Conservation (phyloP, 2,329 filamentous ascomycete species). For the Diaporthe humulicola region DNA sequence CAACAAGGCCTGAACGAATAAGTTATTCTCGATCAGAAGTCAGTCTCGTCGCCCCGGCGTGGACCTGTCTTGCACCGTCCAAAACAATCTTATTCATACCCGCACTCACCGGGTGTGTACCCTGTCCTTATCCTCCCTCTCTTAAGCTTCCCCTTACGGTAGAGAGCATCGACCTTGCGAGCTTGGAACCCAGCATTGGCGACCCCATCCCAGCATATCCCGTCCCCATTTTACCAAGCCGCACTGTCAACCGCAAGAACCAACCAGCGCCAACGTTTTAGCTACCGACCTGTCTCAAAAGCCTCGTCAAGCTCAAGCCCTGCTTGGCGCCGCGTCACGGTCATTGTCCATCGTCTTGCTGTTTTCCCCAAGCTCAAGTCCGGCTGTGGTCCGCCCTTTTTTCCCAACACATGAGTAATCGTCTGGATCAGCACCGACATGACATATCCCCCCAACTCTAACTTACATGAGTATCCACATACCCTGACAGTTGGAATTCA, state of each 20-base stretch:
- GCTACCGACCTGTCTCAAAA: conserved; percentile 29
- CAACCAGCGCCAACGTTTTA: conserved; percentile 33
- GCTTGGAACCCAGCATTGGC: background rate
- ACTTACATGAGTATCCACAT: conserved; percentile 21
- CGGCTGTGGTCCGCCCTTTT: conserved; percentile 19
- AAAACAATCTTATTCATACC: conserved; percentile 17
- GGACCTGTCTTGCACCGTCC: conserved; percentile 10
- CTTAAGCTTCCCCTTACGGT: too few relatives aligned
- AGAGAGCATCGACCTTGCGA: background rate
- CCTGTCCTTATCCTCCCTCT: background rate
- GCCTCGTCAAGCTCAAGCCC: conserved; percentile 21
- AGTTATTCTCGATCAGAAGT: background rate
- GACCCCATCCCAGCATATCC: background rate
- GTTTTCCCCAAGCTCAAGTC: conserved; percentile 31
- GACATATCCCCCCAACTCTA: conserved; percentile 23
- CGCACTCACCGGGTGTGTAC: background rate
- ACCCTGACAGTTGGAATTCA: conserved; percentile 19
- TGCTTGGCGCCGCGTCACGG: conserved; percentile 33
- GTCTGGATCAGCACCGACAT: conserved; percentile 9
- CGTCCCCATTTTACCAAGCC: conserved; percentile 10
- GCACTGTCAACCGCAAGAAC: conserved; percentile 16
- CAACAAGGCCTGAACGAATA: conserved; percentile 2
- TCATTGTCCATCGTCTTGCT: background rate
- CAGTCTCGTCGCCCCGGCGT: background rate
- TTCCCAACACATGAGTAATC: conserved; percentile 12